A percentile compares a stretch with the other conserved stretches of the same genome.
These are phyloP conservation scores for Colletotrichum phormii DNA, from an alignment of 2,329 filamentous ascomycete species.

Conservation along the genomic window DNA sequence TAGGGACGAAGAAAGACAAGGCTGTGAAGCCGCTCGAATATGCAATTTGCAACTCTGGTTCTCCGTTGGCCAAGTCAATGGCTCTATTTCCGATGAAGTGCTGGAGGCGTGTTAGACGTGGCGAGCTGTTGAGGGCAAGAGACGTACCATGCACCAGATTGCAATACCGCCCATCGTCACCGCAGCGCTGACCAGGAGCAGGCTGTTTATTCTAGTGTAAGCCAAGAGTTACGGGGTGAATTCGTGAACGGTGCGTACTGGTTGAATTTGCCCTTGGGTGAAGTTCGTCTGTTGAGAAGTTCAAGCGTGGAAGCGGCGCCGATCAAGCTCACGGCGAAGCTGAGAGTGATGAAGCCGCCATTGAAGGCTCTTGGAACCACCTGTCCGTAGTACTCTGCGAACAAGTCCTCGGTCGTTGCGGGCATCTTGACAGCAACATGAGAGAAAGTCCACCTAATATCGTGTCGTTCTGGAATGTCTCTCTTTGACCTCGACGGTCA, in stretches of 20 bases:
- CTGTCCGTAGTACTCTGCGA: slow-evolving; percentile 55
- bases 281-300: slow-evolving; percentile 80
- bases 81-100: slow-evolving; percentile 88
- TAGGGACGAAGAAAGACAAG: slow-evolving; percentile 83
- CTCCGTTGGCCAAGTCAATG: slow-evolving; percentile 75
- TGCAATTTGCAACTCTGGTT: slow-evolving; percentile 73
- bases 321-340: slow-evolving; percentile 80
- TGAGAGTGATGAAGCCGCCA: slow-evolving; percentile 75
- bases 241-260: slow-evolving; percentile 61
- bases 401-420: slow-evolving; percentile 42
- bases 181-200: slow-evolving; percentile 72
- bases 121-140: slow-evolving; percentile 43
- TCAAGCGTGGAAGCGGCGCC: slow-evolving; percentile 85
- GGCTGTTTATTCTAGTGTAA: slow-evolving; percentile 51
- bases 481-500: slow-evolving; percentile 7
- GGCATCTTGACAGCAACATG: slow-evolving; percentile 25
- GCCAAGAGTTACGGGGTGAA: not conserved
- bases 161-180: slow-evolving; percentile 80
- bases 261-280: slow-evolving; percentile 75
- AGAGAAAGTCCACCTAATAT: slow-evolving; percentile 8
- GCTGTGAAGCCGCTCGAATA: slow-evolving; percentile 80
- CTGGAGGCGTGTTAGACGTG: slow-evolving; percentile 59
- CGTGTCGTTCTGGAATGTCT: slow-evolving; percentile 27
- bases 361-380: slow-evolving; percentile 63
- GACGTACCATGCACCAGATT: slow-evolving; percentile 76